Base-by-base conservation (phyloP, 164 flowering plant species). In the Brasenia schreberi region DNA sequence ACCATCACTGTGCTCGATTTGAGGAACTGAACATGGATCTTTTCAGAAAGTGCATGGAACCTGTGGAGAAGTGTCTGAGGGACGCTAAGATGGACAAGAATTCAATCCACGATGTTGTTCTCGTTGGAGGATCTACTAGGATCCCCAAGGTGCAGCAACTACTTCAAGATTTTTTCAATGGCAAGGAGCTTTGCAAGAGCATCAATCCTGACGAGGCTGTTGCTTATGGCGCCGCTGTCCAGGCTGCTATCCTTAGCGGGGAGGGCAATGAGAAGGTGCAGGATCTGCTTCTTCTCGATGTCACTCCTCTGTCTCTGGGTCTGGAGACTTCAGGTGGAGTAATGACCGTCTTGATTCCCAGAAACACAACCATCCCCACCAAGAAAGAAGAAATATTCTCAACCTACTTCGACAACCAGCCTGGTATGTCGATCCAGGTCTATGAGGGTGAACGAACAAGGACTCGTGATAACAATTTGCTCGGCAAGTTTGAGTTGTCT, bases 181-280 rank as follows among this genome's bases (percentile, higher is more conserved):
- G 69, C 10, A 67, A 59, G 63, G 69, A 67, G 63, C 53, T n/a
- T n/a, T 58, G 63, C 69, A 67, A 65, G 56, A 49, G 67, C 7
- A 14, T 65, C 27, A 91, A 91, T 80, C 97, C 97, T 18, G 97
- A 91, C 79, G 97, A 91, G 71, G 97, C 96, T 49, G 97, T 91
- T 77, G 96, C 97, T 19, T 88, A 42, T 76, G 97, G 97, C 72
- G 97, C 96, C 74, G 96, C 97, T 19, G 91, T 91, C 0, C 97
- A 91, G 72, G 97, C 52, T 42, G 69, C 69, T 4, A 67, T 58
- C 18, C 7, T 67, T 10, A 67, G 43, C 42, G 63, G 69, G n/a
- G 18, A 27, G 52, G 64, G 69, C 14, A 60, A 60, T 58, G 43
- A 59, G 19, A 42, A 59, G 63, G 63, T 60, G 5, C 62, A 60